phyloP scores from a whole-genome alignment of 1,284 basidiomycete genomes.

The Puccinia coronata region DNA sequence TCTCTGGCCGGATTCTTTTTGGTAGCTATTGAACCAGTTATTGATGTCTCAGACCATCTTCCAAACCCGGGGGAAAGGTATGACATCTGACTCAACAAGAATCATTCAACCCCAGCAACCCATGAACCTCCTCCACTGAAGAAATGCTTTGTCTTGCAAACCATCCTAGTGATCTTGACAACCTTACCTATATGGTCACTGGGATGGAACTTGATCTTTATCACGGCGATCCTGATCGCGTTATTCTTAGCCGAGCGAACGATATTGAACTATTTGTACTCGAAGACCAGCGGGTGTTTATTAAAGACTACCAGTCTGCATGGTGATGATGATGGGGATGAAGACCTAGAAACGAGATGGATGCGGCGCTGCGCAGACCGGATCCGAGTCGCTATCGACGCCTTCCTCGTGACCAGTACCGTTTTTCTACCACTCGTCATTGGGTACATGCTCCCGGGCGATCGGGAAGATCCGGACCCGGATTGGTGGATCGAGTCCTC shows the following conservation, averaged over 20 bases:
- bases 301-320: background rate
- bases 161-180: conserved; percentile 11
- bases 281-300: conserved; percentile 7
- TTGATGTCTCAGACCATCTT: conserved; percentile 40
- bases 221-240: conserved; percentile 27
- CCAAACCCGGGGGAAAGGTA: conserved; percentile 36
- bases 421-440: conserved; percentile 14
- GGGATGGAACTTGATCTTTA: conserved; percentile 30
- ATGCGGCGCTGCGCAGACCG: conserved; percentile 8
- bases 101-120: background rate
- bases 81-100: background rate
- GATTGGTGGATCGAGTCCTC: conserved; percentile 42
- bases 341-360: background rate
- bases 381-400: conserved; percentile 6
- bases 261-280: conserved; percentile 12
- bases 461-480: conserved; percentile 27
- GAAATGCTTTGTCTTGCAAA: too few species aligned
- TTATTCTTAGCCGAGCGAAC: conserved; percentile 6
- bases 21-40: conserved; percentile 39
- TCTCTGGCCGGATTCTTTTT: too few species aligned
- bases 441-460: conserved; percentile 35
- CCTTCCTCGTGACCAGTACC: background rate
- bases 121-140: background rate
- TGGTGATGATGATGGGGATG: background rate
- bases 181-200: conserved; percentile 42